Conservation (phyloP, 1,284 basidiomycete species). For the Heimioporus retisporus region DNA sequence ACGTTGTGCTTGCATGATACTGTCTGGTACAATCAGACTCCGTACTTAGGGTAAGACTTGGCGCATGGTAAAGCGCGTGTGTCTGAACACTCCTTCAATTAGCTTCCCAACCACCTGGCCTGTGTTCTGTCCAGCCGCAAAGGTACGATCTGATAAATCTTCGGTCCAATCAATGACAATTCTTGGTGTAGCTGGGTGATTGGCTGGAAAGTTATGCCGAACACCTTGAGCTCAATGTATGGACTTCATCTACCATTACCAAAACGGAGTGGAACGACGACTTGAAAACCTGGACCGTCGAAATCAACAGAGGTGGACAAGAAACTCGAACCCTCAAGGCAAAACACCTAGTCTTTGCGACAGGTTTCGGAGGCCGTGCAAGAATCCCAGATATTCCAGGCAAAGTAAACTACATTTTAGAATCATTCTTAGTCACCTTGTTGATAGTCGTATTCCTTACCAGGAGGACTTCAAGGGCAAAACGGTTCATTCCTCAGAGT, state of each 20-base stretch:
- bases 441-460: not conserved
- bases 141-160: constrained; percentile 18
- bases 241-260: constrained; percentile 58
- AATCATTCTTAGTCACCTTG: not conserved
- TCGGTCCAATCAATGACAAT: too few relatives aligned
- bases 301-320: constrained; percentile 40
- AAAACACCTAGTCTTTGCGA: constrained; percentile 52
- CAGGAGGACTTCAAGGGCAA: constrained; percentile 38
- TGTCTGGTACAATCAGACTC: constrained; percentile 40
- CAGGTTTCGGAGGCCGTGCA: constrained; percentile 51
- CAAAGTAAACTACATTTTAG: constrained; percentile 20
- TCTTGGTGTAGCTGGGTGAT: constrained; percentile 55
- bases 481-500: constrained; percentile 50
- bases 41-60: constrained; percentile 34
- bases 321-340: constrained; percentile 42
- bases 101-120: constrained; percentile 53
- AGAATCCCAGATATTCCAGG: constrained; percentile 43
- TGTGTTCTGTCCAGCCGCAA: constrained; percentile 46
- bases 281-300: constrained; percentile 49
- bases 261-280: constrained; percentile 48
- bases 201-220: constrained; percentile 71
- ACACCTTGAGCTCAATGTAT: constrained; percentile 65
- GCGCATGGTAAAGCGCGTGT: too few relatives aligned
- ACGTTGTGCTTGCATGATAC: constrained; percentile 40
- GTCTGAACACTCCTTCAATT: constrained; percentile 2